A percentile compares a stretch with the other conserved stretches of the same genome.
phyloP scores from a whole-genome alignment of 805 yeast genomes.

The Kregervanrija pseudodelftensis region DNA sequence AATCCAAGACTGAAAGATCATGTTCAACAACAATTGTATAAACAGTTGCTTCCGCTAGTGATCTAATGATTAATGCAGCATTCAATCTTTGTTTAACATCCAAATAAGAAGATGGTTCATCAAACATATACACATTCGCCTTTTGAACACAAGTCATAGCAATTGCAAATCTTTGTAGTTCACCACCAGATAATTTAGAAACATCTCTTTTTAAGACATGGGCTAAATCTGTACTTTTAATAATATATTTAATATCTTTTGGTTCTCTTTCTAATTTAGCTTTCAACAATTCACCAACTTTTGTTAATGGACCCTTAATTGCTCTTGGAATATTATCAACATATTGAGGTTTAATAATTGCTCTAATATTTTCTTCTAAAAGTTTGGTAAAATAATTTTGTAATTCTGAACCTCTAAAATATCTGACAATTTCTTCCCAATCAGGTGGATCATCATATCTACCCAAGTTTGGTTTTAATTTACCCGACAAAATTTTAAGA shows the following conservation, averaged over 20 bases:
- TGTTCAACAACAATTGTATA: conserved; percentile 98
- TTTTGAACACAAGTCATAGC: conserved; percentile 94
- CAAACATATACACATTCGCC: conserved; percentile 98
- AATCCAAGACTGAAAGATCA: conserved; percentile 95
- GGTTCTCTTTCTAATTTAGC: conserved; percentile 63
- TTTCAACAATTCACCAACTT: conserved; percentile 78
- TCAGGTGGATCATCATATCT: conserved; percentile 93
- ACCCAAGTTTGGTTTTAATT: conserved; percentile 95
- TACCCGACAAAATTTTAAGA: conserved; percentile 91
- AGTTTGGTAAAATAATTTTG: conserved; percentile 94
- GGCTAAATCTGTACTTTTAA: conserved; percentile 66
- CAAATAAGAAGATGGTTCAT: conserved; percentile 96
- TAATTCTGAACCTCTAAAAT: conserved; percentile 95
- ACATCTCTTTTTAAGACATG: conserved; percentile 83
- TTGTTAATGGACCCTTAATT: conserved; percentile 78
- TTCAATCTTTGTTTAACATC: conserved; percentile 98
- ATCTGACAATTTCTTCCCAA: conserved; percentile 87
- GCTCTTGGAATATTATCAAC: conserved; percentile 98
- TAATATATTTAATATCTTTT: conserved; percentile 46
- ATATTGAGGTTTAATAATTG: conserved; percentile 98
- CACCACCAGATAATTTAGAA: conserved; percentile 92
- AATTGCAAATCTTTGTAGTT: conserved; percentile 95
- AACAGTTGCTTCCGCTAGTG: conserved; percentile 63
- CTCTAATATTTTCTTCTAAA: conserved; percentile 87
- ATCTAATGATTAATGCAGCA: conserved; percentile 92